Base-by-base conservation (phyloP, 768 basidiomycete species). In the Psilocybe tampanensis region DNA sequence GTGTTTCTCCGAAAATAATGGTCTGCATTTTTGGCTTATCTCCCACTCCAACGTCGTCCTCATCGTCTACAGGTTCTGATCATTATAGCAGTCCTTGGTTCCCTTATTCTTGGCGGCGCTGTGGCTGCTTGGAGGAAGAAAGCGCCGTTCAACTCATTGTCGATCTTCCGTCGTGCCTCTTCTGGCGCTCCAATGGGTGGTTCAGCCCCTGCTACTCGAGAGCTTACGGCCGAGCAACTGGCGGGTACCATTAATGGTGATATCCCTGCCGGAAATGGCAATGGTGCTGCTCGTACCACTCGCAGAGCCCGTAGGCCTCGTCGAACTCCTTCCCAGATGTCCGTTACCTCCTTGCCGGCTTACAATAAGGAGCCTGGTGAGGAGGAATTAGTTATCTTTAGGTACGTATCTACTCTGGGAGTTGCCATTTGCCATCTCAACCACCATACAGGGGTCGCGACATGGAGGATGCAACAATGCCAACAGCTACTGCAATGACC, bases 341-440 rank as follows among this genome's bases (percentile, higher is more conserved):
- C 89, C 5, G 90, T 89, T 8, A 83, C 80, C 24, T 91, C 88
- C 5, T 68, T 94, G 26, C 92, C 92, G 5, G 83, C 79, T 24
- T 94, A 94, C 63, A 89, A 83, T 75, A 92, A 92, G 71, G 91
- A 94, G 58, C 90, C 92, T 0, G 91, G 90, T 15, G 92, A 92
- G 47, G 78, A 86, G 36, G 92, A 94, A 68, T 77, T 94, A 24
- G 92, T 94, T 5, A 84, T 94, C 50, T 74, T 77, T 53, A 75
- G 80, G 77, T 81, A 51, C 29, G 29, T 29, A 29, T 29, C 29
- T 29, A 29, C 5, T 29, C 9, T 29, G 29, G 9, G 29, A 29
- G 29, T 9, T 29, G 29, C 9, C 29, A 29, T 29, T 41, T 17
- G 23, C 17, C 34, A 23, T 54, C 32, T 56, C 18, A 51, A 12